Evolutionary conservation across 352 stramenopile species (phyloP), one percentile per base, ranked within the genome.

Genomic region (Phytophthora chlamydospora): DNA sequence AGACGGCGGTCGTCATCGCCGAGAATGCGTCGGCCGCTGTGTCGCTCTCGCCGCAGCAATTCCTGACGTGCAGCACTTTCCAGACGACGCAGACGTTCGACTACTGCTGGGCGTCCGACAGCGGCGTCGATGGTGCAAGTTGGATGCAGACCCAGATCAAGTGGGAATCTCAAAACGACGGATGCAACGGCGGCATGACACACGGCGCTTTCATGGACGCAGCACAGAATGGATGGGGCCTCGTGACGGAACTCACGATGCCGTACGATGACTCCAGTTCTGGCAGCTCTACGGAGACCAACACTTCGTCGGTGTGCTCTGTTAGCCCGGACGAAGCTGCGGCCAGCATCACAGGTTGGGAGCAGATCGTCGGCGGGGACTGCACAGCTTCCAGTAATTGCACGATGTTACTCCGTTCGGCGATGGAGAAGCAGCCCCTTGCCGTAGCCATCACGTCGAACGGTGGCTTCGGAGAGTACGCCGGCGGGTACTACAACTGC

Each of bases 101-200:
- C 17, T 94, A 94, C 66, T 94, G 85, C 62, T 94, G 84, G 82
- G 80, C 76, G 7, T 68, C 75, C 12, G 68, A 76, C 42, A 63
- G 57, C 31, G 72, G 75, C 1, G 75, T 83, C 8, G 65, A 48
- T 8, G 80, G 80, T 14, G 78, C 78, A 7, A 68, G 75, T 45
- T 94, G 85, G 85, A 68, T 94, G 27, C 67, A 75, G 14, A 59
- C 79, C 8, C 55, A 73, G 50, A 90, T 92, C 62, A 89, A 76
- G 43, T 94, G 85, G 85, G 83, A 90, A 35, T 91, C 83, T 0
- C 70, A 72, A 34, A 94, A 94, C 62, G 61, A 91, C 32, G 83
- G 81, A 11, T 94, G 85, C 48, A 81, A 91, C 59, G 85, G 85
- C 27, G 85, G 85, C 14, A 94, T 94, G 85, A 94, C 85, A 13